Evolutionary conservation across 2,329 filamentous ascomycete species (phyloP).

Genomic region (Colletotrichum melonis): DNA sequence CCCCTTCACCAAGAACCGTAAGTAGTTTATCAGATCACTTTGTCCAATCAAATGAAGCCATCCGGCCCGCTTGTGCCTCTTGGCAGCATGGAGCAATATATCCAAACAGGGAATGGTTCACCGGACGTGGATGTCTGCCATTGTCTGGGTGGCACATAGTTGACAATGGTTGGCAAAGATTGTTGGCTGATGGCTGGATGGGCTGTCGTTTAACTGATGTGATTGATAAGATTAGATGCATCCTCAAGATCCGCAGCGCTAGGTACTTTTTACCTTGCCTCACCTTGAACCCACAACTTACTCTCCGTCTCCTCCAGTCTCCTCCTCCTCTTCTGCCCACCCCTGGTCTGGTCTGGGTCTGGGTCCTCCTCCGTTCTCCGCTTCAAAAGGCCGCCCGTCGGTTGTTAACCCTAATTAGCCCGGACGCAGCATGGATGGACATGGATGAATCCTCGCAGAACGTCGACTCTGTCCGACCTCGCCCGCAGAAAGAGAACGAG

Average conservation of each 20-base stretch:
- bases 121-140: not conserved
- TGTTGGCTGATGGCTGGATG: conserved; percentile 5
- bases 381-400: not conserved
- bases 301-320: not conserved
- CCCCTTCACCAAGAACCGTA: not conserved
- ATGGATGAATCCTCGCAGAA: not conserved
- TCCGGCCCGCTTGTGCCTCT: conserved; percentile 9
- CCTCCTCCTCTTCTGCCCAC: not conserved
- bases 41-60: conserved; percentile 1
- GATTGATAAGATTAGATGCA: conserved; percentile 36
- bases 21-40: conserved; percentile 27
- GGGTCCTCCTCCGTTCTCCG: not conserved
- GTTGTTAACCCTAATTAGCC: not conserved
- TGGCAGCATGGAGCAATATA: conserved; percentile 22
- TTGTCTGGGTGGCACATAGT: not conserved
- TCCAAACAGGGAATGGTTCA: conserved; percentile 9
- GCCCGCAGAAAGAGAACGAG: not conserved
- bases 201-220: conserved; percentile 23
- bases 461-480: conserved; percentile 8
- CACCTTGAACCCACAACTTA: not conserved
- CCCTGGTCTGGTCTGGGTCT: not conserved
- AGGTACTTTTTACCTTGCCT: not conserved
- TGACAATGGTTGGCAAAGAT: no score
- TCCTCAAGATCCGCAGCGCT: conserved; percentile 10
- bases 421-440: not conserved